A percentile compares a stretch with the other conserved stretches of the same genome.
Conservation (phyloP, 2,329 filamentous ascomycete species). For the Metarhizium sp. region DNA sequence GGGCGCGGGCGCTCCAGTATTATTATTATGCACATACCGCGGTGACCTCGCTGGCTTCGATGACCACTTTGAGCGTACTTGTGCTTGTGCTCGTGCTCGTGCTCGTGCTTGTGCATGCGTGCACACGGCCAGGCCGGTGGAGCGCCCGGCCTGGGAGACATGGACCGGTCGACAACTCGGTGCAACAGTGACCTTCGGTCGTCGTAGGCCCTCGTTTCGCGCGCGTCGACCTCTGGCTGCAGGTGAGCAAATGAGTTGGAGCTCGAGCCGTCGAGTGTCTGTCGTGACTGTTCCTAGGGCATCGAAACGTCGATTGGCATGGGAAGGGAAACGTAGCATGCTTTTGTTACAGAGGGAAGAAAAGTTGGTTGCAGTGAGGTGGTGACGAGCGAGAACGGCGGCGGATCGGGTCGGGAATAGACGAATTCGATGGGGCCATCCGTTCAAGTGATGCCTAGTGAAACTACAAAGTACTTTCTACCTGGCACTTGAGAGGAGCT, state of each 20-base stretch:
- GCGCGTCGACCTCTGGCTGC: too few relatives aligned
- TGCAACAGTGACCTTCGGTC: neutral
- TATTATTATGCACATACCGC: neutral
- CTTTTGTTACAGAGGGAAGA: neutral
- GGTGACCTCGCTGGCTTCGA: neutral
- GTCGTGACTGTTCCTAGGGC: neutral
- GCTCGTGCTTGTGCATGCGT: neutral
- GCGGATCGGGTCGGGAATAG: constrained; percentile 3
- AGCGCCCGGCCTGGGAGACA: constrained; percentile 24
- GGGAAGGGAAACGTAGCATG: neutral
- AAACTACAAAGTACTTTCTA: too few relatives aligned
- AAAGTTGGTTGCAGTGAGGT: neutral
- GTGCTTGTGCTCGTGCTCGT: neutral
- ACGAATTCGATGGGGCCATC: neutral
- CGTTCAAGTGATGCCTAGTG: neutral
- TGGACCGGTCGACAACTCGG: constrained; percentile 4
- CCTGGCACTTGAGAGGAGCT: too few relatives aligned
- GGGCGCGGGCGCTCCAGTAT: neutral
- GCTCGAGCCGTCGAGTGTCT: too few relatives aligned
- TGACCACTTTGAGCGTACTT: neutral
- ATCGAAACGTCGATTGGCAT: neutral
- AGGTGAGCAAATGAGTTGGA: too few relatives aligned
- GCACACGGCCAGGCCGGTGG: constrained; percentile 17
- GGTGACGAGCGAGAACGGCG: constrained; percentile 1
- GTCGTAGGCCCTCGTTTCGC: neutral